Evolutionary conservation across 83 land plant species (phyloP).

Genomic region (Diphasiastrum complanatum): DNA sequence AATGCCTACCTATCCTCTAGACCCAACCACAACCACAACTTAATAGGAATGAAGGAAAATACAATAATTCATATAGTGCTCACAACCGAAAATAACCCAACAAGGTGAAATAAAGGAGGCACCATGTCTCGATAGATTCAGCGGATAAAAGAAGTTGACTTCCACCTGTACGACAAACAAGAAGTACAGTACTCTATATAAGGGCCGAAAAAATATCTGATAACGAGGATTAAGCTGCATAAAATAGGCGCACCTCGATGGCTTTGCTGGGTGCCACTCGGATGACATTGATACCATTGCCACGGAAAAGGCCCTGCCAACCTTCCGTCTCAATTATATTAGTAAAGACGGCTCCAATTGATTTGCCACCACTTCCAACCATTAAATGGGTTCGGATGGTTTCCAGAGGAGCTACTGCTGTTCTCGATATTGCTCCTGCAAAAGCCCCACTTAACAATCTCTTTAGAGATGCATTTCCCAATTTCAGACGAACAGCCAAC

Average conservation of each 20-base stretch:
- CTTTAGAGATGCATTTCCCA: constrained; percentile 50
- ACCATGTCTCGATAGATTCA: no score
- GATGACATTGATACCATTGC: constrained; percentile 72
- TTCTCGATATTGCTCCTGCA: constrained; percentile 71
- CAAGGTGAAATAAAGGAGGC: no score
- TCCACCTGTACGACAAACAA: no score
- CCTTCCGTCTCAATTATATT: constrained; percentile 62
- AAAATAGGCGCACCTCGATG: constrained; percentile 49
- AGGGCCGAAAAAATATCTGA: no score
- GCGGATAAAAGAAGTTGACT: no score
- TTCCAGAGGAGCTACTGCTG: constrained; percentile 79
- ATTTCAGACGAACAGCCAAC: constrained; percentile 38
- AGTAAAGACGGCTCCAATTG: constrained; percentile 47
- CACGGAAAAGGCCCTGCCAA: constrained; percentile 73
- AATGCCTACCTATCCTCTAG: no score
- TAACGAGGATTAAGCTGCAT: no score
- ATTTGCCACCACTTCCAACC: constrained; percentile 70
- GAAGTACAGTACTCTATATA: no score
- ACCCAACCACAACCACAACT: no score
- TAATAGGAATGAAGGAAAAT: no score
- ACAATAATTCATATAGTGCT: no score
- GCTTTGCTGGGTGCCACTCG: constrained; percentile 88
- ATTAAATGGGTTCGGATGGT: constrained; percentile 80
- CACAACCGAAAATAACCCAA: no score
- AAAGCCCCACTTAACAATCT: constrained; percentile 62